These are phyloP conservation scores for Stachybotrys elegans DNA, from an alignment of 2,329 filamentous ascomycete genomes.

Conservation along the genomic window DNA sequence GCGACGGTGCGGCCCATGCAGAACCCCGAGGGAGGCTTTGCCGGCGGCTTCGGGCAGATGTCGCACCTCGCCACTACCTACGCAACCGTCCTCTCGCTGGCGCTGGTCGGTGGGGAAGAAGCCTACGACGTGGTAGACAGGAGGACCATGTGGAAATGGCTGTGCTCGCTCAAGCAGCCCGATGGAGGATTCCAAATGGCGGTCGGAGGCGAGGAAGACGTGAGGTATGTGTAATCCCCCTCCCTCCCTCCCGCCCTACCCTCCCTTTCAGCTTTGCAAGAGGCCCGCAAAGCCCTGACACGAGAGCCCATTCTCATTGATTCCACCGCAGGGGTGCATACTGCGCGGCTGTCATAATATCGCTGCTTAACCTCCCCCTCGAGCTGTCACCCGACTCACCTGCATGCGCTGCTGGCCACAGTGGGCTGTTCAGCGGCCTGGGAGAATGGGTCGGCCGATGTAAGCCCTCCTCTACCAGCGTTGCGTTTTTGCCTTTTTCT, in stretches of 20 bases:
- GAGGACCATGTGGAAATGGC: constrained; percentile 83
- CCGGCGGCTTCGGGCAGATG: constrained; percentile 85
- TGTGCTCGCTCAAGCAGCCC: constrained; percentile 78
- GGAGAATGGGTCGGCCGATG: constrained; percentile 77
- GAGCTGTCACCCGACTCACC: constrained; percentile 70
- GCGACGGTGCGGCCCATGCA: constrained; percentile 77
- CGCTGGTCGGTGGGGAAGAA: constrained; percentile 70
- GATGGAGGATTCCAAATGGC: constrained; percentile 89
- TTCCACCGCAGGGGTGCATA: constrained; percentile 67
- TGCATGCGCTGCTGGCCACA: constrained; percentile 56
- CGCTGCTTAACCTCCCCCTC: constrained; percentile 76
- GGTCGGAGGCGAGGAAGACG: constrained; percentile 84
- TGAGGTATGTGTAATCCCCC: constrained; percentile 54
- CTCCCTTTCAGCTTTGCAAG: too few species aligned
- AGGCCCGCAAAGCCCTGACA: constrained; percentile 11
- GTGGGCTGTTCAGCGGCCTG: constrained; percentile 64
- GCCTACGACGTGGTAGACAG: constrained; percentile 75
- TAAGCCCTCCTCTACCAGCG: constrained; percentile 34
- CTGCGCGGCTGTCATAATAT: constrained; percentile 80
- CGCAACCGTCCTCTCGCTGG: constrained; percentile 72
- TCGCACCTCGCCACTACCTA: constrained; percentile 89
- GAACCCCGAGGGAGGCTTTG: constrained; percentile 80
- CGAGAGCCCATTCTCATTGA: constrained; percentile 12
- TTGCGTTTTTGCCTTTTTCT: constrained; percentile 10
- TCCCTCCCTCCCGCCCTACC: constrained; percentile 6